Evolutionary conservation across 2,329 filamentous ascomycete genomes (phyloP).

Genomic region (Phialophora macrospora): DNA sequence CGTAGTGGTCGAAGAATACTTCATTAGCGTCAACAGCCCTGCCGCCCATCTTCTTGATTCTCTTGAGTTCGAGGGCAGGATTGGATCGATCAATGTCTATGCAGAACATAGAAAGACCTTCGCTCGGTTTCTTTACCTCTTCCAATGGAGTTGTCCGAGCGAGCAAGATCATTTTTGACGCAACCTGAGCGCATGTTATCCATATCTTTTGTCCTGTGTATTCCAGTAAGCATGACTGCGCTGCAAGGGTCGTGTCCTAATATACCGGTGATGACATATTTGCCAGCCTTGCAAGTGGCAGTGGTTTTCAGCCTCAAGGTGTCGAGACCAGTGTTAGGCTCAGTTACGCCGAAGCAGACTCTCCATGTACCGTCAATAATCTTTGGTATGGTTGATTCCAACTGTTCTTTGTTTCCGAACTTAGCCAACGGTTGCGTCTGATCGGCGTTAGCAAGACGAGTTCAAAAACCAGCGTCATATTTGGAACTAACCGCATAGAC

Average conservation of each 20-base stretch:
- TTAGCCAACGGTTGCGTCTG: conserved; percentile 53
- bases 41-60: conserved; percentile 85
- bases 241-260: not conserved
- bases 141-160: conserved; percentile 74
- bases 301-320: conserved; percentile 72
- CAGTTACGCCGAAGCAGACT: conserved; percentile 83
- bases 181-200: conserved; percentile 85
- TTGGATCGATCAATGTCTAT: conserved; percentile 69
- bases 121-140: conserved; percentile 69
- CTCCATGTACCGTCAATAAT: conserved; percentile 74
- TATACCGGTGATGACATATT: conserved; percentile 61
- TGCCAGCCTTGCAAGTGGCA: conserved; percentile 64
- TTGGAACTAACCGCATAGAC: conserved; percentile 62
- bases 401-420: conserved; percentile 71
- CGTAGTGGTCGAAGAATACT: conserved; percentile 83
- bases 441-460: not conserved
- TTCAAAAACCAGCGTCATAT: not conserved
- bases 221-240: conserved; percentile 5
- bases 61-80: conserved; percentile 68
- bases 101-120: conserved; percentile 79
- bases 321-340: conserved; percentile 79
- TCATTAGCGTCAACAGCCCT: conserved; percentile 83
- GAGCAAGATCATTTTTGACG: conserved; percentile 80
- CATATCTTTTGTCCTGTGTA: conserved; percentile 73
- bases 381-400: conserved; percentile 67